A percentile compares a stretch with the other conserved stretches of the same genome.
These are phyloP conservation scores for Linnemannia hyalina DNA, from an alignment of 192 early-diverging fungal genomes.

Conservation along the genomic window DNA sequence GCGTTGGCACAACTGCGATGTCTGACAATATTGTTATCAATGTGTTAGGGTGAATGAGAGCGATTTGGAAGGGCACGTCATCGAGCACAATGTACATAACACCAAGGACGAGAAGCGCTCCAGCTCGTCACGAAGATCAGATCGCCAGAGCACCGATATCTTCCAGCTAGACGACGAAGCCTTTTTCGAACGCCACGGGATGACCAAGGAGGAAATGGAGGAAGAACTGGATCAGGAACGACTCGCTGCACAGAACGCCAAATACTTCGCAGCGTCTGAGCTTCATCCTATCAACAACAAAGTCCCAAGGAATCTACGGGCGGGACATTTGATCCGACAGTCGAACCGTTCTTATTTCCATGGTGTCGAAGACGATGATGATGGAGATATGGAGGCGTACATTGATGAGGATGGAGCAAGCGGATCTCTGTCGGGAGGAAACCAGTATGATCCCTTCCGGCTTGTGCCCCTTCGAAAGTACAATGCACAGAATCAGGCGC, in stretches of 20 bases:
- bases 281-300: slow-evolving; percentile 34
- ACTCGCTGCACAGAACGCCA: slow-evolving; percentile 66
- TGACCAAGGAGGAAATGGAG: slow-evolving; percentile 53
- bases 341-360: slow-evolving; percentile 6
- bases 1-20: too few species aligned
- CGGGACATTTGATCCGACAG: slow-evolving; percentile 35
- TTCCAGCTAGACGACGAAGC: slow-evolving; percentile 18
- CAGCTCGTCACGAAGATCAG: background rate
- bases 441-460: slow-evolving; percentile 67
- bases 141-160: slow-evolving; percentile 20
- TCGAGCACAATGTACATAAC: slow-evolving; percentile 63
- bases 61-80: slow-evolving; percentile 69
- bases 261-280: slow-evolving; percentile 65
- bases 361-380: slow-evolving; percentile 9
- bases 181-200: slow-evolving; percentile 41
- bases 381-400: slow-evolving; percentile 14
- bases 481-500: slow-evolving; percentile 59
- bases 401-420: slow-evolving; percentile 18
- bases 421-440: slow-evolving; percentile 14
- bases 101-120: slow-evolving; percentile 10
- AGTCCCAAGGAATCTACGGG: slow-evolving; percentile 47
- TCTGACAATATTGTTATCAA: background rate
- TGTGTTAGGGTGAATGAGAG: slow-evolving; percentile 64
- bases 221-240: slow-evolving; percentile 61
- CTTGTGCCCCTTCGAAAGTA: slow-evolving; percentile 64